Percentiles rank a stretch among this genome's conserved stretches.
These are phyloP conservation scores for Xylaria intraflava DNA, from an alignment of 495 filamentous ascomycete genomes.

Conservation along the genomic window DNA sequence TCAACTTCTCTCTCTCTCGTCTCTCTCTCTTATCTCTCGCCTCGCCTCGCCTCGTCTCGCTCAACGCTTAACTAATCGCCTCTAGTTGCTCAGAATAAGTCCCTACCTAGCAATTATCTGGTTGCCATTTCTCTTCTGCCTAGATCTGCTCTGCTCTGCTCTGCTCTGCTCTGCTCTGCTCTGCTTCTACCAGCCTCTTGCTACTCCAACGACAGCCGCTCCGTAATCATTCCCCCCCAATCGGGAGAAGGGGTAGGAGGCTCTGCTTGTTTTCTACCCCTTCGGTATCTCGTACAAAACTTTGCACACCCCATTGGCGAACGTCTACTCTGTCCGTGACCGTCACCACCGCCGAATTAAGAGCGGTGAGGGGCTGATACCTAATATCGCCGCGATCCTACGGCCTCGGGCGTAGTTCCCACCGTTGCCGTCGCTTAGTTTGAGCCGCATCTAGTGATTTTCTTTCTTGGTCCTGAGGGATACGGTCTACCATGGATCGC, in stretches of 20 bases:
- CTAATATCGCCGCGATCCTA: neutral
- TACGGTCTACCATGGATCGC: conserved; percentile 19
- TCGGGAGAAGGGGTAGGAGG: conserved; percentile 1
- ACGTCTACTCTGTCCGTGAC: neutral
- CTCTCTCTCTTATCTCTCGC: too few relatives aligned
- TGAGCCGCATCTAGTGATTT: neutral
- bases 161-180: conserved; percentile 24
- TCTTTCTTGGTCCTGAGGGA: neutral
- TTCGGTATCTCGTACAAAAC: neutral
- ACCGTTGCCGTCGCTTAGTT: neutral
- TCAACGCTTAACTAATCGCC: too few relatives aligned
- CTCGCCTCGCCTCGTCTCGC: too few relatives aligned
- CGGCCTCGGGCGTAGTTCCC: neutral
- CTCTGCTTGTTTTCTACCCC: conserved; percentile 8
- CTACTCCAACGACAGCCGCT: neutral
- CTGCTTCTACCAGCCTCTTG: conserved; percentile 22
- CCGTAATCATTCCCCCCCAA: too few relatives aligned
- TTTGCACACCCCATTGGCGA: neutral
- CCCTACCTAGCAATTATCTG: too few relatives aligned
- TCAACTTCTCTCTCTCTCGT: too few relatives aligned
- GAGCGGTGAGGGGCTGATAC: neutral
- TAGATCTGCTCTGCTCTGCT: too few relatives aligned
- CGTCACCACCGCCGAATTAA: neutral
- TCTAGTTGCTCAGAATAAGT: too few relatives aligned
- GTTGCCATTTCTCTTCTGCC: too few relatives aligned